Evolutionary conservation across 202 grass and related monocot genomes (phyloP).

Genomic region (Schoenoplectus tabernaemontani): DNA sequence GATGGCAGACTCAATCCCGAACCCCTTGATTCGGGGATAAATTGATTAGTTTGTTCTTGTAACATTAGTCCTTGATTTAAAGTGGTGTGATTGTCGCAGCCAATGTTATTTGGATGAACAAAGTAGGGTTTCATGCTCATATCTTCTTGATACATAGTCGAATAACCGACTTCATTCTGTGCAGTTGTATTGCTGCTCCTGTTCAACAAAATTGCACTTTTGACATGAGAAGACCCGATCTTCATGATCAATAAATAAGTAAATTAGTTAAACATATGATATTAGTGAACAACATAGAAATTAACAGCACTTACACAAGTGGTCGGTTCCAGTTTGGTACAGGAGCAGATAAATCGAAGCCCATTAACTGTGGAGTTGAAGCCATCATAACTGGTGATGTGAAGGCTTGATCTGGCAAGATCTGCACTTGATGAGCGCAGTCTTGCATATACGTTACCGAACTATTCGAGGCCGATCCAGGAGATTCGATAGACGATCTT

Average conservation of each 20-base stretch:
- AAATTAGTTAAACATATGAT: slow-evolving; percentile 19
- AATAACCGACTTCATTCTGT: slow-evolving; percentile 34
- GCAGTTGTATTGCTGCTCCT: slow-evolving; percentile 29
- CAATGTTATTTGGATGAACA: slow-evolving; percentile 9
- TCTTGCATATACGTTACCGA: slow-evolving; percentile 29
- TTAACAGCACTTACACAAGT: slow-evolving; percentile 39
- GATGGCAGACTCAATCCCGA: slow-evolving; percentile 22
- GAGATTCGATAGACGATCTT: slow-evolving; percentile 28
- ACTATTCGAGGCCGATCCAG: slow-evolving; percentile 30
- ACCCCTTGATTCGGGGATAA: slow-evolving; percentile 12
- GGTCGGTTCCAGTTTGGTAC: slow-evolving; percentile 42
- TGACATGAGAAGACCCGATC: neutral
- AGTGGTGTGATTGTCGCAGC: neutral
- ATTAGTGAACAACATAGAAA: neutral
- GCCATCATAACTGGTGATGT: slow-evolving; percentile 5
- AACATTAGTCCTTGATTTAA: slow-evolving; percentile 23
- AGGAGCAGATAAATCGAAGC: slow-evolving; percentile 26
- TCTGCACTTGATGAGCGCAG: slow-evolving; percentile 14
- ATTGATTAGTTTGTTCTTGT: slow-evolving; percentile 14
- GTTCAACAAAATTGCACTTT: neutral
- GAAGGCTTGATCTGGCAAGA: neutral
- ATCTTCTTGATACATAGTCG: slow-evolving; percentile 51
- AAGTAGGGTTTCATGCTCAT: slow-evolving; percentile 35
- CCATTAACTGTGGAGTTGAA: slow-evolving; percentile 16
- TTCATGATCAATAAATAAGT: neutral